A percentile compares a stretch with the other conserved stretches of the same genome.
Conservation (phyloP, 2,329 filamentous ascomycete species). For the Alternaria triticimaculans region DNA sequence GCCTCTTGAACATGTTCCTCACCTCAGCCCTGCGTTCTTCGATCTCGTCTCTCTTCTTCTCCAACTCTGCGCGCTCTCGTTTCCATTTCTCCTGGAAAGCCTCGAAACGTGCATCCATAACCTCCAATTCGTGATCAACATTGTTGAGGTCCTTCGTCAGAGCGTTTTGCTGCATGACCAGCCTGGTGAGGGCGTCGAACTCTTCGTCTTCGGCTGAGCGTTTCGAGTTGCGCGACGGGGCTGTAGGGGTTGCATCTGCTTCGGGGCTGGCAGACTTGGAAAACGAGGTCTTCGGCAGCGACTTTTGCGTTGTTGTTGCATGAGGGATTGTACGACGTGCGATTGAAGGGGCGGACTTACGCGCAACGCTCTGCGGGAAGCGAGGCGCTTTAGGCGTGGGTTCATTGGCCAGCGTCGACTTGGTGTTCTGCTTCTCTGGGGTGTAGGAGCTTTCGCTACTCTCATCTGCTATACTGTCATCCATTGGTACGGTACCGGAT, state of each 20-base stretch:
- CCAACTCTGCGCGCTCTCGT: not conserved
- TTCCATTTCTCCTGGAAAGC: conserved; percentile 11
- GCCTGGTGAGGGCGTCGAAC: conserved; percentile 8
- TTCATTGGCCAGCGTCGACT: not conserved
- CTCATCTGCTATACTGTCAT: not conserved
- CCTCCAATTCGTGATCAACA: conserved; percentile 11
- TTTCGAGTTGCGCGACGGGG: not conserved
- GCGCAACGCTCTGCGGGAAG: not conserved
- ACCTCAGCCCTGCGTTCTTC: conserved; percentile 2
- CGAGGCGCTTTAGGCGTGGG: not conserved
- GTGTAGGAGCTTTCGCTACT: conserved; percentile 1
- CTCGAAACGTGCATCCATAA: not conserved
- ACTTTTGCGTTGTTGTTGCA: not conserved
- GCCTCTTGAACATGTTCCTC: conserved; percentile 16
- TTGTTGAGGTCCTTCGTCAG: conserved; percentile 14
- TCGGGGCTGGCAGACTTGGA: not conserved
- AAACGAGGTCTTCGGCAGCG: not conserved
- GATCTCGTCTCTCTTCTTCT: not conserved
- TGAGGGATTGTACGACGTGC: not conserved
- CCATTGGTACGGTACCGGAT: not conserved
- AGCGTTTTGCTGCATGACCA: conserved; percentile 5
- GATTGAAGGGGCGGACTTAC: not conserved
- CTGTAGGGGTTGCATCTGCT: not conserved
- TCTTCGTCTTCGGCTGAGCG: conserved; percentile 18
- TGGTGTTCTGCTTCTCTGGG: conserved; percentile 1